Evolutionary conservation across 1,284 basidiomycete genomes (phyloP).

Genomic region (Marasmius oreades): DNA sequence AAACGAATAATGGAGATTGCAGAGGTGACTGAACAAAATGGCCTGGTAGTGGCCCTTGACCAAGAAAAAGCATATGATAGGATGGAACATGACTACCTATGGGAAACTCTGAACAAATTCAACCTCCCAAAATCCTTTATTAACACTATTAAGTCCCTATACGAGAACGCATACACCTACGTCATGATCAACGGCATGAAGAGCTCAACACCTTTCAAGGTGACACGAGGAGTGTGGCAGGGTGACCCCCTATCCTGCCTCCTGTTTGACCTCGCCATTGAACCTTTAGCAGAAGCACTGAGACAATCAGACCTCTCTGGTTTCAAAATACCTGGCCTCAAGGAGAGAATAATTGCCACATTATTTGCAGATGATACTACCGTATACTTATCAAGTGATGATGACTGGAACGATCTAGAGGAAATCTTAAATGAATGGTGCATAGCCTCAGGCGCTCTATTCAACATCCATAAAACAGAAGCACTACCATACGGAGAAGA

Average conservation of each 20-base stretch:
- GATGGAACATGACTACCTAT: no score
- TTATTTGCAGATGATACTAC: constrained; percentile 20
- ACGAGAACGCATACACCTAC: neutral
- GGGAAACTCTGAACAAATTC: neutral
- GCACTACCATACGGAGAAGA: constrained; percentile 17
- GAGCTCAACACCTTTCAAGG: neutral
- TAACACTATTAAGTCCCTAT: neutral
- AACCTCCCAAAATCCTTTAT: neutral
- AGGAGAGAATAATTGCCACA: constrained; percentile 9
- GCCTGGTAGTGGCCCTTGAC: no score
- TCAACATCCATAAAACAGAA: constrained; percentile 21
- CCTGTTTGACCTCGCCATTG: neutral
- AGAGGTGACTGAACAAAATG: neutral
- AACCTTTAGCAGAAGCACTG: neutral
- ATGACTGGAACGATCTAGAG: constrained; percentile 9
- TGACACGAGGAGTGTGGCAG: neutral
- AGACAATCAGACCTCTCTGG: neutral
- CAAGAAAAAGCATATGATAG: no score
- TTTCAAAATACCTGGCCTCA: constrained; percentile 3
- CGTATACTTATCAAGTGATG: no score
- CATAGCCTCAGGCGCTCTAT: constrained; percentile 19
- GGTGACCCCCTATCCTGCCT: neutral
- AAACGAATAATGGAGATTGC: neutral
- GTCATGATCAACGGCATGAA: neutral
- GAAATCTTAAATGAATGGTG: constrained; percentile 18